Evolutionary conservation across 345 rosid genomes (phyloP).

Genomic region (Linum tenue): DNA sequence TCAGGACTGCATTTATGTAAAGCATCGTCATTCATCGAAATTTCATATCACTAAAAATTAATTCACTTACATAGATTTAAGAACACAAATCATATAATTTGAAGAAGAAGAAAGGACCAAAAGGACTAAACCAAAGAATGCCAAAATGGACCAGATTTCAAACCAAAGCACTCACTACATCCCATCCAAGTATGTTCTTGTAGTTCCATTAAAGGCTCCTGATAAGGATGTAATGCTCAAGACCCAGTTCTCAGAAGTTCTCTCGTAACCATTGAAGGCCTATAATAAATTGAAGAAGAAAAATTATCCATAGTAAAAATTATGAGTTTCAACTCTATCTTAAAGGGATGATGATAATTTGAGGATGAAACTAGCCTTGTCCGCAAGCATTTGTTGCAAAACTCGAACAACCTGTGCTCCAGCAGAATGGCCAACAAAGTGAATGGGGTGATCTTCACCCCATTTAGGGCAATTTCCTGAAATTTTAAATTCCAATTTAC

Average conservation of each 20-base stretch:
- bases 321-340: background rate
- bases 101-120: background rate
- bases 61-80: background rate
- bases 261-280: constrained; percentile 72
- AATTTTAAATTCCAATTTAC: background rate
- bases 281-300: constrained; percentile 15
- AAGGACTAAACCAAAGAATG: too few species aligned
- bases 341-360: background rate
- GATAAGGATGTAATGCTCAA: constrained; percentile 87
- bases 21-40: background rate
- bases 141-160: constrained; percentile 6
- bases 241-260: constrained; percentile 84
- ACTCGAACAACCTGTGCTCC: constrained; percentile 99
- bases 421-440: constrained; percentile 95
- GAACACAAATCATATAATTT: background rate
- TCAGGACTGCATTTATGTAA: constrained; percentile 50
- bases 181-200: constrained; percentile 86
- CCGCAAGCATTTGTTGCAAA: constrained; percentile 97
- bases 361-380: constrained; percentile 46
- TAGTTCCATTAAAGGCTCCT: constrained; percentile 95
- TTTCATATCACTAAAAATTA: background rate
- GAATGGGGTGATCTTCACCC: constrained; percentile 94
- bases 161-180: constrained; percentile 52
- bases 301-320: constrained; percentile 9
- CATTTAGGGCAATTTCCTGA: constrained; percentile 86